Evolutionary conservation across 306 rosid species (phyloP), one percentile per base, ranked within the genome.

Genomic region (Pterocarpus santalinus): DNA sequence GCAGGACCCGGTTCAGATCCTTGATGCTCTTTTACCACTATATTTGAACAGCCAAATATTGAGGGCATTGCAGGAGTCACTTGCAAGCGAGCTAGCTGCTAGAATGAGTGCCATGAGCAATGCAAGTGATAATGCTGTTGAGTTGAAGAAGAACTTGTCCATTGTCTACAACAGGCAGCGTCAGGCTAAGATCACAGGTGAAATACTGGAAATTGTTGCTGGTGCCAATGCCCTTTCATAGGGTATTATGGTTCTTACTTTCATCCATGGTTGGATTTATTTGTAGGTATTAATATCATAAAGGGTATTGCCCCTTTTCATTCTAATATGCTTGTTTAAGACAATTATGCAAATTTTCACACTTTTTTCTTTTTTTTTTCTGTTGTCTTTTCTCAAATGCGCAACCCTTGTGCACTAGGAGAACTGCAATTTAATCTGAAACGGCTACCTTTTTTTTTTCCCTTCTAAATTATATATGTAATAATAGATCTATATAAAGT

Each of bases 1-100:
- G 88, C 98, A 94, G 67, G 98, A 94, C 57, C 97, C 98, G 1
- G 97, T 90, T 81, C 98, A 94, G 91, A 94, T 94, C 33, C 94
- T 94, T 56, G 98, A 94, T 78, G 97, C 97, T 4, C 82, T 94
- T 28, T 76, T 94, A 65, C 98, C 98, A 22, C 86, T 94, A 28
- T 94, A 94, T 69, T 75, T 94, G 73, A 94, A 94, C 90, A 94
- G 98, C 75, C 98, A 94, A 80, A 41, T 94, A 22, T 80, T 94
- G 88, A 91, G 98, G 86, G 91, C 98, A 33, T 81, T 94, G 78
- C 98, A 94, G 85, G 98, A 94, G 62, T 94, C 98, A 8, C 83
- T 94, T 8, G 98, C 97, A 0, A 94, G 97, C 78, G 98, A 94
- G 82, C 91, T 94, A 2, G 98, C 97, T 4, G 94, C 98, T 4